Base-by-base conservation (phyloP, 352 stramenopile species). In the Blastocystis sp. region DNA sequence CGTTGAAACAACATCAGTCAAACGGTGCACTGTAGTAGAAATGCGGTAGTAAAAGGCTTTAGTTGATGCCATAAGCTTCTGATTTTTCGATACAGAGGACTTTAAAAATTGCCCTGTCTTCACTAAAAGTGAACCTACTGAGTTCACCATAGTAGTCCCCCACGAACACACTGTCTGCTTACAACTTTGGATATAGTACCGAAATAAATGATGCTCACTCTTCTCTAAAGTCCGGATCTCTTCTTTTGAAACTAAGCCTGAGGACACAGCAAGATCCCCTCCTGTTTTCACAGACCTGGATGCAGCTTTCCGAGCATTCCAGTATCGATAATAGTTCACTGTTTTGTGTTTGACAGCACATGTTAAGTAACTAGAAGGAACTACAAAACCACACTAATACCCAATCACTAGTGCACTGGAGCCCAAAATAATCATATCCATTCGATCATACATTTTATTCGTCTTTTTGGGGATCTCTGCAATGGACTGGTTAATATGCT, bases 311-410 rank as follows among this genome's bases (percentile, higher is more conserved):
- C 64, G 22, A n/a, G 64, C 64, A 48, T 76, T 76, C 64, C 64
- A 76, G 64, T 48, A 76, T 24, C 64, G 64, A 48, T 76, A 76
- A 48, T 76, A 76, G 33, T 76, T 76, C 6, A 76, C 64, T 6
- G 64, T 76, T 48, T 76, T 76, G 33, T 76, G 64, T 53, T 76
- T 76, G 2, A 76, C 27, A 0, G 64, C 64, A 51, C 64, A 76
- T 19, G 64, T 33, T 22, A 76, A 22, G 13, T 76, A 76, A 3
- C 64, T 76, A 48, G 13, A 51, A 56, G 22, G 53, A n/a, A 27
- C 15, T 13, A 44, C 9, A 15, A 11, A 24, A 37, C 17, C 6
- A 22, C 7, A 53, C 7, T 2, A 37, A 22, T 53, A 76, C 64
- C 64, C 64, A 17, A 76, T 33, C 15, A 51, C 64, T n/a, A 76